Evolutionary conservation across 179 eudicot species (phyloP), one percentile per base, ranked within the genome.

Genomic region (Gypsophila paniculata): DNA sequence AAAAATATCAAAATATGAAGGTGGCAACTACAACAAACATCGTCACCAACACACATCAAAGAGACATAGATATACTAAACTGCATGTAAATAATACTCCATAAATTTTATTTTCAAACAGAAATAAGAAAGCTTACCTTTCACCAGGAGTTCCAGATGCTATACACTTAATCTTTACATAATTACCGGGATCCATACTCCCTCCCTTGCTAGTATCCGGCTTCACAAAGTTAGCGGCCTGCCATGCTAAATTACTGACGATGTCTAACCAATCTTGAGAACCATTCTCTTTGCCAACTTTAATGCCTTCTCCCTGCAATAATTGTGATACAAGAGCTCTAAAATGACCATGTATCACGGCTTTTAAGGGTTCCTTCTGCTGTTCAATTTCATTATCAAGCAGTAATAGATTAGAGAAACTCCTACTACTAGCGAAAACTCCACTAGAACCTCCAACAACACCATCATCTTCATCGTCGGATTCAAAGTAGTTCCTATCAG

Each of bases 131-230:
- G 53, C 53, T 17, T 78, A 95, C 99, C 99, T 95, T 73, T 95
- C 91, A 48, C 70, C 71, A 46, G 97, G 97, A 82, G 71, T 84
- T 80, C 99, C 99, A 11, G 97, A 88, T 70, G 96, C 93, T 72
- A 92, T 75, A 76, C 99, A 95, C 82, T 95, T 95, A 21, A 95
- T 82, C 83, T 90, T 92, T 65, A 92, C 86, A 84, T 95, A 95
- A 75, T 89, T 88, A 58, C 81, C 91, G 17, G 99, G 99, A 83
- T 95, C 99, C 99, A 95, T 95, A 79, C 97, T 95, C 70, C 99
- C 99, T 60, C 97, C 99, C 82, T 72, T 83, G 79, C 86, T 95
- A 55, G 96, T 92, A 78, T 95, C 93, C 39, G 99, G 99, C 85
- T 87, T 88, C 66, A 95, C 89, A 82, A 77, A 95, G 65, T 87